Evolutionary conservation across 2,329 filamentous ascomycete genomes (phyloP), one percentile per base, ranked within the genome.

Genomic region (Paraconiothyrium sp.): DNA sequence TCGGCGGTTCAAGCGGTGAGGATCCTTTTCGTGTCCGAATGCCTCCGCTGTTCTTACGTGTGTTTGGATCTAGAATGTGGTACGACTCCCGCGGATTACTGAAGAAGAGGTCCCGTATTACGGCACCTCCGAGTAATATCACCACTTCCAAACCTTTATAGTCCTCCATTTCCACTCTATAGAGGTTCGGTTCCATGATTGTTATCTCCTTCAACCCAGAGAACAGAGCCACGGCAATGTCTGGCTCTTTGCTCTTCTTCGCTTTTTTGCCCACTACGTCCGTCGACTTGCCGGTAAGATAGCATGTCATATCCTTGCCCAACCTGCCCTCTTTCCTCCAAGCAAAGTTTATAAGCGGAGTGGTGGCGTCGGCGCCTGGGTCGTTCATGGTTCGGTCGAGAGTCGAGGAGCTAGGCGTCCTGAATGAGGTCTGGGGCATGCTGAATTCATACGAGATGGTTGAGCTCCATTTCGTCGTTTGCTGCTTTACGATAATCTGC

Each of bases 201-300:
- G 94, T 97, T 61, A 98, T 80, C 69, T 94, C 92, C 68, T 88
- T 90, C 30, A 90, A 84, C 20, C 86, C 85, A 67, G 75, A 75
- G 83, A 94, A 97, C 70, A 98, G 86, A 2, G 93, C 93, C n/a
- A 98, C 85, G 0, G 93, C 94, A 69, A 98, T 98, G 79, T 98
- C 95, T 0, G 95, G 94, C 76, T 99, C 95, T 76, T 92, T 94
- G 81, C 85, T 91, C 67, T 76, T 77, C 83, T 92, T 89, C 2
- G 72, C 73, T 67, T 84, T 92, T 79, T 90, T 92, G 24, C 87
- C 88, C 34, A 87, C 87, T 3, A 82, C 76, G 54, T 86, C 84
- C 0, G 91, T 87, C 13, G 88, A 90, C 76, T 89, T 92, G 16
- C 94, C 94, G 0, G 90, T 91, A 81, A 97, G 85, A 78, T 91